Percentiles rank a stretch among this genome's conserved stretches.
These are phyloP conservation scores for Calendula officinalis DNA, from an alignment of 129 eudicot species.

Conservation along the genomic window DNA sequence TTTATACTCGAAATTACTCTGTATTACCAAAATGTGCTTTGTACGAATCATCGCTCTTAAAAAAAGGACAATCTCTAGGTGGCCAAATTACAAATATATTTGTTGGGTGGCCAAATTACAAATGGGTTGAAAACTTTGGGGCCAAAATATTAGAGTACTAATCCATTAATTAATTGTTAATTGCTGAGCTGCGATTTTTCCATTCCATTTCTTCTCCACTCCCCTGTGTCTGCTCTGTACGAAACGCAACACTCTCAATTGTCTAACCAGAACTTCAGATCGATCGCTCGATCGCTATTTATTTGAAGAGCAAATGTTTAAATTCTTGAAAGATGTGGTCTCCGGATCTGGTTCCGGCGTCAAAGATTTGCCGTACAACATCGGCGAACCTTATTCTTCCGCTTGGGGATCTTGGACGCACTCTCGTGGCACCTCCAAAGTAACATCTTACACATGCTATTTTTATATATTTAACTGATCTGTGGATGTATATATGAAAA, in stretches of 20 bases:
- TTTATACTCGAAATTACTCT: too few relatives aligned
- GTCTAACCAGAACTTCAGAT: conserved; percentile 24
- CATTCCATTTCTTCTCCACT: conserved; percentile 27
- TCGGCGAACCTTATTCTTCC: conserved; percentile 92
- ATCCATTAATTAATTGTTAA: conserved; percentile 2
- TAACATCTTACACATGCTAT: conserved; percentile 11
- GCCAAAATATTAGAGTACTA: not conserved
- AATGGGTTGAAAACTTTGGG: conserved; percentile 7
- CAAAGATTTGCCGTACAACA: conserved; percentile 79
- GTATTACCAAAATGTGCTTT: too few relatives aligned
- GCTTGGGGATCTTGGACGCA: conserved; percentile 95
- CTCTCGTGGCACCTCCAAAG: conserved; percentile 88
- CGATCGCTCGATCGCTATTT: conserved; percentile 20
- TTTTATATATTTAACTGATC: not conserved
- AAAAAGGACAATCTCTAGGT: too few relatives aligned
- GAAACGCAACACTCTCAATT: conserved; percentile 20
- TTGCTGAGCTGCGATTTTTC: conserved; percentile 12
- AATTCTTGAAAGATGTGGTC: conserved; percentile 82
- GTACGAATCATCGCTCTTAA: too few relatives aligned
- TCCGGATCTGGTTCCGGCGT: conserved; percentile 85
- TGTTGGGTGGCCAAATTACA: not conserved
- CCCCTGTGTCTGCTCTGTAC: conserved; percentile 27
- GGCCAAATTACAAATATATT: not conserved
- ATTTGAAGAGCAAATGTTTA: conserved; percentile 45
- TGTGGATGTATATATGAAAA: not conserved